These are phyloP conservation scores for Kwoniella sp. DNA, from an alignment of 768 basidiomycete genomes.

Conservation along the genomic window DNA sequence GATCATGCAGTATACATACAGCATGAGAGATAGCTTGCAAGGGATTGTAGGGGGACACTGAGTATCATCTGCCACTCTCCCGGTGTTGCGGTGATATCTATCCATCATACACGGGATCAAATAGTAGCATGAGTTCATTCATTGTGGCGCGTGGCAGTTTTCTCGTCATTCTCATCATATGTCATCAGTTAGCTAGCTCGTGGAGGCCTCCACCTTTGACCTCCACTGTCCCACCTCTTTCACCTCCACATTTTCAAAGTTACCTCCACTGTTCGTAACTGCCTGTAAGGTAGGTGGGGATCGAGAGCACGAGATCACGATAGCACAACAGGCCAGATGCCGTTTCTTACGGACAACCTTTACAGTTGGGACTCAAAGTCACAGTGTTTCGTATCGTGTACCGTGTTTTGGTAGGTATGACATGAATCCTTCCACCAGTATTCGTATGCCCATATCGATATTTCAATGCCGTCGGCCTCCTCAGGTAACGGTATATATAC, in stretches of 20 bases:
- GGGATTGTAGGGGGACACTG: conserved; percentile 8
- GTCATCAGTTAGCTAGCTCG: too few species aligned
- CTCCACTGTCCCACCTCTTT: neutral
- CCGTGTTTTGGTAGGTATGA: neutral
- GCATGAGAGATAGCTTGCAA: conserved; percentile 12
- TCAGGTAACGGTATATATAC: neutral
- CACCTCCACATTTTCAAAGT: too few species aligned
- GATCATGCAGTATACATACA: too few species aligned
- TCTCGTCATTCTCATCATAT: too few species aligned
- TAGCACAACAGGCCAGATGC: neutral
- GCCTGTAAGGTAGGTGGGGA: too few species aligned
- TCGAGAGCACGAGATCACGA: too few species aligned
- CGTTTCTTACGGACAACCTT: neutral
- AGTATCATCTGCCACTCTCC: conserved; percentile 4
- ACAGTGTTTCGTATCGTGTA: too few species aligned
- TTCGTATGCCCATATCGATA: neutral
- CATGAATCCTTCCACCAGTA: neutral
- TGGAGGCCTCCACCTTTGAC: neutral
- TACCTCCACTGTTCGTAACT: too few species aligned
- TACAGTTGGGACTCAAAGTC: too few species aligned
- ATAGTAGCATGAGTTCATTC: too few species aligned
- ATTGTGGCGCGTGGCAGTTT: too few species aligned
- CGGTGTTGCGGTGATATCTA: neutral
- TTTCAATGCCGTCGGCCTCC: neutral
- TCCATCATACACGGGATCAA: too few species aligned